Evolutionary conservation across 225 moss, liverwort and hornwort genomes (phyloP), one percentile per base, ranked within the genome.

Genomic region (Ulota crispa): DNA sequence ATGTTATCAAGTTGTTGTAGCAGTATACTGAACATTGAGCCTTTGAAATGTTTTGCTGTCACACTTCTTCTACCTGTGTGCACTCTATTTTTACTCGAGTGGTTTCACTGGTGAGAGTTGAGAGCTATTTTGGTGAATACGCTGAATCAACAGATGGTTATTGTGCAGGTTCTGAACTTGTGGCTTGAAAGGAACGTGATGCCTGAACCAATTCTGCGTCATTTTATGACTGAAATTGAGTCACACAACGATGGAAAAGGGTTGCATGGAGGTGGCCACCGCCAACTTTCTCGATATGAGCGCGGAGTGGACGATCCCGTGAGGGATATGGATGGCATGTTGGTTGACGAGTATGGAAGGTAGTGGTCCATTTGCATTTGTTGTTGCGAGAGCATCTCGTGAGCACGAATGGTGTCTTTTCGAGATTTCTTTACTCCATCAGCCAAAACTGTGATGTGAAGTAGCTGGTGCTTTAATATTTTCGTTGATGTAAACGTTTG

Each of bases 311-410:
- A 99, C 78, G 99, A 99, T 84, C 99, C 99, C 77, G 86, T 99
- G 30, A 87, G 99, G 80, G 99, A 99, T 82, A 99, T 99, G 99
- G 99, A 96, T 64, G 99, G 99, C 80, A 99, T 99, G 96, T 85
- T 99, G 73, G 99, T 99, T 41, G 99, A 99, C 72, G 99, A 99
- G 80, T 99, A 99, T 83, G 99, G 99, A 86, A 99, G 99, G 98
- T 95, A 84, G 47, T 8, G 39, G 36, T 70, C 39, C 21, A n/a
- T 75, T 47, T 64, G 68, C 70, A 27, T 67, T 43, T 62, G 41
- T 80, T 62, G 37, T 26, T 73, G 9, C 31, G 23, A 41, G 62
- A 60, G 43, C 34, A 62, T 47, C 21, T 78, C n/a, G 65, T 64
- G 43, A 78, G 26, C 30, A 64, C 28, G 2, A 74, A 21, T 32